Conservation (phyloP, 2,329 filamentous ascomycete genomes). For the Bipolaris sorokiniana region DNA sequence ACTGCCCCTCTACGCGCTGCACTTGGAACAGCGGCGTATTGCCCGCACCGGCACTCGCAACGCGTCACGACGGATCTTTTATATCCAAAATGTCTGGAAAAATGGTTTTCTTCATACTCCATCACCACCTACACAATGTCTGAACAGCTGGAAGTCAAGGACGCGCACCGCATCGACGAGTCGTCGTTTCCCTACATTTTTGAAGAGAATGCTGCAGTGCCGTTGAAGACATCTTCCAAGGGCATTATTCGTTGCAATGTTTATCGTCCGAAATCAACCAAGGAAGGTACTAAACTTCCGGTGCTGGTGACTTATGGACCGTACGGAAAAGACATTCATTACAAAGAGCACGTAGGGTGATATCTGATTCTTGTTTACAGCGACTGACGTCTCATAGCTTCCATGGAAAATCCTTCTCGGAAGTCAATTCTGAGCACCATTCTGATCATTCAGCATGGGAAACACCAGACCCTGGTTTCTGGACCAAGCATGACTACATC, state of each 20-base stretch:
- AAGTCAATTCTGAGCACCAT: slow-evolving; percentile 42
- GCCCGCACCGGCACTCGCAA: slow-evolving; percentile 16
- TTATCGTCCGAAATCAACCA: slow-evolving; percentile 55
- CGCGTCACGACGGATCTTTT: slow-evolving; percentile 20
- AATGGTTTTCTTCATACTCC: not conserved
- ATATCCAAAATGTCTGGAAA: slow-evolving; percentile 19
- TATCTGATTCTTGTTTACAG: not conserved
- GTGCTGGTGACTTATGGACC: slow-evolving; percentile 75
- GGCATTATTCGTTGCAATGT: slow-evolving; percentile 59
- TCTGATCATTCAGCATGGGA: slow-evolving; percentile 55
- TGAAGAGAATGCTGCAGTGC: slow-evolving; percentile 57
- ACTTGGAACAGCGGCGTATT: slow-evolving; percentile 7
- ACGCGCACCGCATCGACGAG: slow-evolving; percentile 43
- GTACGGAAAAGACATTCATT: slow-evolving; percentile 75
- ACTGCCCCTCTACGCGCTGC: slow-evolving; percentile 13
- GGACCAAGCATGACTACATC: slow-evolving; percentile 47
- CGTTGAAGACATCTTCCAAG: slow-evolving; percentile 47
- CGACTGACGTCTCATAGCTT: slow-evolving; percentile 47
- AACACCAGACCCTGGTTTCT: slow-evolving; percentile 51
- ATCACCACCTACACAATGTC: slow-evolving; percentile 27
- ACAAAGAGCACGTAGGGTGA: slow-evolving; percentile 53
- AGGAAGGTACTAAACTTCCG: slow-evolving; percentile 54
- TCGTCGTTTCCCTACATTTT: slow-evolving; percentile 55
- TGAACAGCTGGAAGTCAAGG: slow-evolving; percentile 38
- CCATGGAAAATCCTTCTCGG: slow-evolving; percentile 56